Percentiles rank a stretch among this genome's conserved stretches.
Evolutionary conservation across 257 asterid genomes (phyloP).

Genomic region (Penstemon eatonii): DNA sequence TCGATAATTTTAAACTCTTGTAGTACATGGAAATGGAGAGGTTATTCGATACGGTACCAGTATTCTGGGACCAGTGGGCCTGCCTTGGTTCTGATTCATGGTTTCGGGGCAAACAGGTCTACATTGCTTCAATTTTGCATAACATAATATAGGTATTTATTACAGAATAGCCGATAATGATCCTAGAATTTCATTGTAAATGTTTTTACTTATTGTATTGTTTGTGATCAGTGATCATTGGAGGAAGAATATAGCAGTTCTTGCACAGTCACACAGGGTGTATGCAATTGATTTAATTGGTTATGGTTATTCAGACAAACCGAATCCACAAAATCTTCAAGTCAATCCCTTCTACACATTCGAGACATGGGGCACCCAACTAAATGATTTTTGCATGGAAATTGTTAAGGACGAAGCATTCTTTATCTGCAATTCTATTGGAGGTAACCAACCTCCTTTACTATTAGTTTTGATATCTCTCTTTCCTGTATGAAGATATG

Average conservation of each 20-base stretch:
- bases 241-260: slow-evolving; percentile 89
- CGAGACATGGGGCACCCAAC: slow-evolving; percentile 94
- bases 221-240: slow-evolving; percentile 78
- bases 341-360: slow-evolving; percentile 65
- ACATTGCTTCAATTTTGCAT: slow-evolving; percentile 57
- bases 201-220: slow-evolving; percentile 4
- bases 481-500: background rate
- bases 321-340: slow-evolving; percentile 66
- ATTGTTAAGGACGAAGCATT: slow-evolving; percentile 68
- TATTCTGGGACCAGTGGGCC: slow-evolving; percentile 74
- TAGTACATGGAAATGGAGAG: slow-evolving; percentile 91
- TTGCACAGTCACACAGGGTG: slow-evolving; percentile 77
- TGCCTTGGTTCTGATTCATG: slow-evolving; percentile 83
- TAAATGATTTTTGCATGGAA: slow-evolving; percentile 81
- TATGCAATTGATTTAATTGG: slow-evolving; percentile 95
- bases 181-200: background rate
- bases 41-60: slow-evolving; percentile 80
- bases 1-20: slow-evolving; percentile 23
- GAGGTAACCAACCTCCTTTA: slow-evolving; percentile 56
- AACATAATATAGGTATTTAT: slow-evolving; percentile 63
- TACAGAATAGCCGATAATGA: background rate
- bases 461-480: background rate
- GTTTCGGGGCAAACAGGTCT: slow-evolving; percentile 99
- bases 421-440: slow-evolving; percentile 91
- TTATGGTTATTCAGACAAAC: slow-evolving; percentile 96